phyloP scores from a whole-genome alignment of 1,284 basidiomycete genomes.

The Amylostereum areolatum region DNA sequence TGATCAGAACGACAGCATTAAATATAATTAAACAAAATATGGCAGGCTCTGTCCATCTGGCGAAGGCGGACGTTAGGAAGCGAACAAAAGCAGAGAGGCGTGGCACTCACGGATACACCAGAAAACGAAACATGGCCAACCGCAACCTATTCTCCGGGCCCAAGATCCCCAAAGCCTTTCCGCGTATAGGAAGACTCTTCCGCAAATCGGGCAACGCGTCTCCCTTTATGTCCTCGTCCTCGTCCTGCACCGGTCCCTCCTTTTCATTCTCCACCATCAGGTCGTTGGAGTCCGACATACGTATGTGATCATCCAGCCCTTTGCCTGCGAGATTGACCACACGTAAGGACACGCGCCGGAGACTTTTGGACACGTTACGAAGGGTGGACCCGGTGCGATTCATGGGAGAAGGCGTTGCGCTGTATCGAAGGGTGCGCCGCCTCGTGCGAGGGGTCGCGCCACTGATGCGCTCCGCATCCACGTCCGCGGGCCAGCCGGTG shows the following conservation, averaged over 20 bases:
- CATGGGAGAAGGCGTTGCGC: conserved; percentile 44
- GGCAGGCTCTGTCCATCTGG: conserved; percentile 81
- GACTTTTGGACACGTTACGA: conserved; percentile 48
- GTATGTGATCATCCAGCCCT: conserved; percentile 54
- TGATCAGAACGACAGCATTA: conserved; percentile 79
- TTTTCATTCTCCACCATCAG: conserved; percentile 13
- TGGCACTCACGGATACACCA: conserved; percentile 58
- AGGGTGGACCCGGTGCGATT: conserved; percentile 54
- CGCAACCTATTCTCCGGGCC: conserved; percentile 65
- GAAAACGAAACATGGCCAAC: conserved; percentile 55
- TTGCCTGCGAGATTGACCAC: conserved; percentile 77
- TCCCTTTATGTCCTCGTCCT: conserved; percentile 22
- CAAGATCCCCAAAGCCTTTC: conserved; percentile 76
- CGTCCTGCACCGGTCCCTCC: conserved; percentile 15
- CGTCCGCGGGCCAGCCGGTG: conserved; percentile 22
- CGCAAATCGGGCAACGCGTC: conserved; percentile 40
- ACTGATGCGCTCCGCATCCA: conserved; percentile 22
- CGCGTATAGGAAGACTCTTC: conserved; percentile 56
- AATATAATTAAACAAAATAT: conserved; percentile 83
- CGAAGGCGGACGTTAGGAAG: not conserved
- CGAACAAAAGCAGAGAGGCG: not conserved
- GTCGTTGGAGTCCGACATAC: conserved; percentile 40
- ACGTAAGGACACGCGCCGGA: conserved; percentile 71
- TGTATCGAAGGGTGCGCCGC: conserved; percentile 44
- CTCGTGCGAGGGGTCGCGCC: conserved; percentile 34